phyloP scores from a whole-genome alignment of 2,329 filamentous ascomycete genomes.

The Periconia digitata region DNA sequence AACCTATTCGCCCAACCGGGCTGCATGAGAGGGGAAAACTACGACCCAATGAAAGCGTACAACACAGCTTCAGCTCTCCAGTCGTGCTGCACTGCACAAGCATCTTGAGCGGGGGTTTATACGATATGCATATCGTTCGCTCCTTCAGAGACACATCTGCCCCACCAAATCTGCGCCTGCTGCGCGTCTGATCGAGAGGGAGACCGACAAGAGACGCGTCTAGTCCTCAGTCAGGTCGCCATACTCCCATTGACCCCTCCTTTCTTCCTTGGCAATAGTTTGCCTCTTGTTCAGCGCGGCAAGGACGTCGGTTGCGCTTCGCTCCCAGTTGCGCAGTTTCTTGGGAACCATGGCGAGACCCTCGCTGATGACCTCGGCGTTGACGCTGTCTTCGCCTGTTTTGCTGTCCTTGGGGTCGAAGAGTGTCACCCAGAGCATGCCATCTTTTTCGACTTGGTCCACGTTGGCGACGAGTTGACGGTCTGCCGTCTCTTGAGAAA shows the following conservation, averaged over 20 bases:
- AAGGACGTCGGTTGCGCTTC: constrained; percentile 70
- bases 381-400: constrained; percentile 75
- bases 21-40: no score
- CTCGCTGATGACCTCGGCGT: constrained; percentile 80
- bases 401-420: constrained; percentile 71
- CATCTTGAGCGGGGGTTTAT: no score
- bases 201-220: constrained; percentile 5
- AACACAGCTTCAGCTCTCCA: no score
- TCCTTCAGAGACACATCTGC: no score
- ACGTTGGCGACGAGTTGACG: constrained; percentile 86
- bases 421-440: constrained; percentile 80
- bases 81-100: no score
- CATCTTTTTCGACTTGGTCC: constrained; percentile 81
- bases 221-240: constrained; percentile 80
- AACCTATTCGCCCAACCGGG: no score
- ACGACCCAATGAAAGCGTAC: no score
- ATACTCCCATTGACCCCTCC: constrained; percentile 96
- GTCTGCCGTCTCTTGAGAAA: constrained; percentile 73
- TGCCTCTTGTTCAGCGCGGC: constrained; percentile 73
- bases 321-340: constrained; percentile 92
- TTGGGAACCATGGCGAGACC: constrained; percentile 88
- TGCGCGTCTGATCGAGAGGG: constrained; percentile 3
- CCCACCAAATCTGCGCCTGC: no score
- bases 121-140: no score
- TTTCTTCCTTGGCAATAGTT: constrained; percentile 74